Evolutionary conservation across 2,329 filamentous ascomycete genomes (phyloP), one percentile per base, ranked within the genome.

Genomic region (Didymella pomorum): DNA sequence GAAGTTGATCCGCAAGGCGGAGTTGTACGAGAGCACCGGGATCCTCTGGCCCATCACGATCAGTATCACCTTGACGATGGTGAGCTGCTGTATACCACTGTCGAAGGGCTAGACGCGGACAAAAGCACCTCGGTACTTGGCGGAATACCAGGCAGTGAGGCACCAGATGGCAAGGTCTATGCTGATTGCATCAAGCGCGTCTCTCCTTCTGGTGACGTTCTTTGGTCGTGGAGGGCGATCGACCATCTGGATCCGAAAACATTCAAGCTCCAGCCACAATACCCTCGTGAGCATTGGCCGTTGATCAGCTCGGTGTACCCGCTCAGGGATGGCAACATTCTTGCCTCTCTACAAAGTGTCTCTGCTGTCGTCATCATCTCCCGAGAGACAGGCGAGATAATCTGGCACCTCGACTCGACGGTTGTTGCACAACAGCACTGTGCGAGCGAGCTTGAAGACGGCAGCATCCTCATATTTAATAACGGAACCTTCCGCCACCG

Each of bases 101-200:
- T 33, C 31, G 31, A 33, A 33, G 31, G 31, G 31, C 12, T 33
- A n/a, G 31, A 33, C 14, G 31, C 7, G 7, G 21, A 26, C 18
- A 37, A 29, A 6, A 53, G 75, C 76, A 5, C 65, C 69, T 1
- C 67, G 68, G 74, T 82, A 2, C 64, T 71, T 4, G 79, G 80
- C 1, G 80, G 80, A 0, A 77, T 82, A 1, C 76, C 78, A 0
- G 73, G 69, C 2, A 78, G 68, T 23, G 80, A 82, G 52, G 71
- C 75, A 23, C 66, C 66, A 28, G 74, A 76, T 48, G 71, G 70
- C n/a, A 76, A 71, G 37, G 71, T 71, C 2, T 79, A 80, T 56
- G 76, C 73, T 6, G 80, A 82, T 57, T 78, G 72, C 50, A 81
- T 82, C 68, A 80, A 79, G 31, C 31, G n/a, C 7, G 31, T 33